Conservation (phyloP, 257 asterid genomes). For the Salvia rosmarinus region DNA sequence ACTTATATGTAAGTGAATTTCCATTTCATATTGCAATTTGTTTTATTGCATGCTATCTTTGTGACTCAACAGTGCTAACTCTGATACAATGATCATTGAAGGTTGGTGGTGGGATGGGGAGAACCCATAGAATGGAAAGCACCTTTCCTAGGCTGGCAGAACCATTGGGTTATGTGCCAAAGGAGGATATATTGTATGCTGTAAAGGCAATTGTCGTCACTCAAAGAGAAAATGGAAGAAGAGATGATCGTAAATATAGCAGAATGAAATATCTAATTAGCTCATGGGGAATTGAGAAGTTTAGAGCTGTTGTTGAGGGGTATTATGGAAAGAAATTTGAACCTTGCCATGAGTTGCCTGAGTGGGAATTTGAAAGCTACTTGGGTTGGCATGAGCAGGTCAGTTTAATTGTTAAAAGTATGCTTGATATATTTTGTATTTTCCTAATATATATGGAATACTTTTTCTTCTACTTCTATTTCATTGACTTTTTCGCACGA, state of each 20-base stretch:
- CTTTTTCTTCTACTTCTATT: neutral
- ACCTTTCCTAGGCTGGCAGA: constrained; percentile 92
- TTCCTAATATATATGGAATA: neutral
- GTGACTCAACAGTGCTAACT: constrained; percentile 3
- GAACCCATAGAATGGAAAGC: constrained; percentile 85
- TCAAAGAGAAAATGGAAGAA: constrained; percentile 92
- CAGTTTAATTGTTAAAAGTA: constrained; percentile 9
- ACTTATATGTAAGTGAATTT: constrained; percentile 68
- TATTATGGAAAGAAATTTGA: constrained; percentile 87
- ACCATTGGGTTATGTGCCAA: constrained; percentile 93
- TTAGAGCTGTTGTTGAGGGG: constrained; percentile 76
- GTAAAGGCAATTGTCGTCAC: constrained; percentile 95
- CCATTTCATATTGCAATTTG: neutral
- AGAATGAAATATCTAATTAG: constrained; percentile 92
- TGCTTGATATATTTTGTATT: neutral
- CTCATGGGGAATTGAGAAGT: constrained; percentile 98
- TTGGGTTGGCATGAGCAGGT: constrained; percentile 99
- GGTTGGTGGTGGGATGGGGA: constrained; percentile 99
- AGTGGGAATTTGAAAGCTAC: constrained; percentile 96
- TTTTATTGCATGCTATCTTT: constrained; percentile 24
- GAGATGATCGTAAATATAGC: constrained; percentile 97
- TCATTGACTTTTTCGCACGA: neutral
- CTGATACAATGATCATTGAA: constrained; percentile 40
- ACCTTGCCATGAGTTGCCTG: constrained; percentile 78
- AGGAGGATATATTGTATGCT: constrained; percentile 84